phyloP scores from a whole-genome alignment of 805 yeast species.

The Blastobotrys chiropterorum region DNA sequence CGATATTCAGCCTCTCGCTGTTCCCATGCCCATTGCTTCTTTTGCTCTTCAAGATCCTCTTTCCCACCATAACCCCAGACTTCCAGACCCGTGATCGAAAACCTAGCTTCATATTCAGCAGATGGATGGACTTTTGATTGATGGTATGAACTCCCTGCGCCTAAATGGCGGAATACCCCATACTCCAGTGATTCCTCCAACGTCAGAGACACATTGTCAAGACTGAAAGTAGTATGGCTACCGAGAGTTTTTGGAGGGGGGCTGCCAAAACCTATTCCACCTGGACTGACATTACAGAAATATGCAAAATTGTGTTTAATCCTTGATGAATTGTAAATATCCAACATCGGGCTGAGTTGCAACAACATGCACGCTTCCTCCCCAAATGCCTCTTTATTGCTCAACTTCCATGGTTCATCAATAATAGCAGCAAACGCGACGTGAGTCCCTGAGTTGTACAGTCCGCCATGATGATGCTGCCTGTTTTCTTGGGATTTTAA shows the following conservation, averaged over 20 bases:
- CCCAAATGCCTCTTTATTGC: conserved; percentile 71
- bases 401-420: conserved; percentile 67
- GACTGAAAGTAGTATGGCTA: conserved; percentile 28
- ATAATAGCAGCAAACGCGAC: conserved; percentile 61
- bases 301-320: conserved; percentile 43
- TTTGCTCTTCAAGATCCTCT: conserved; percentile 70
- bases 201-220: conserved; percentile 77
- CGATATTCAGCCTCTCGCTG: conserved; percentile 76
- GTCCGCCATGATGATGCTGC: neutral
- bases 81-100: conserved; percentile 68
- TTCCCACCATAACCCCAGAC: conserved; percentile 90
- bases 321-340: conserved; percentile 36
- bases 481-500: conserved; percentile 15
- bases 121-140: conserved; percentile 22
- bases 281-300: conserved; percentile 49
- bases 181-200: conserved; percentile 74
- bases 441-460: conserved; percentile 26
- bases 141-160: conserved; percentile 44
- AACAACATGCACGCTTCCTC: conserved; percentile 50
- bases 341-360: conserved; percentile 62
- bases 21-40: conserved; percentile 85
- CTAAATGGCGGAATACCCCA: conserved; percentile 69
- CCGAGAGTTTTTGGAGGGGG: conserved; percentile 37
- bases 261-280: conserved; percentile 80
- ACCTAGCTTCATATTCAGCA: conserved; percentile 56